Evolutionary conservation across 2,329 filamentous ascomycete genomes (phyloP).

Genomic region (Beauveria medogensis): DNA sequence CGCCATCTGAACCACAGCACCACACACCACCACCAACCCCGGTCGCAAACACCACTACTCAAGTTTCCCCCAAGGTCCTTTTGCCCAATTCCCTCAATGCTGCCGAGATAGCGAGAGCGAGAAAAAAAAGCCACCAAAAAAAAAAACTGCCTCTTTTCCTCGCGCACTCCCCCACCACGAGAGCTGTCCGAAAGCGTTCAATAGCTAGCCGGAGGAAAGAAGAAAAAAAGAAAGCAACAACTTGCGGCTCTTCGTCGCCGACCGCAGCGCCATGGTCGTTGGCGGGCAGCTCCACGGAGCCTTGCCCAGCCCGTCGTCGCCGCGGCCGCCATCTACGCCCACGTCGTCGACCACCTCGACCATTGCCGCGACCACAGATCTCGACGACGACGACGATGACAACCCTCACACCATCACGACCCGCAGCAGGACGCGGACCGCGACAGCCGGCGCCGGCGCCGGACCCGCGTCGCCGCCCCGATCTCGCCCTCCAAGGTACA

Average conservation of each 20-base stretch:
- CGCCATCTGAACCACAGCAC: background rate
- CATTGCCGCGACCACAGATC: background rate
- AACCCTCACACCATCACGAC: no score
- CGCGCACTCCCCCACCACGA: background rate
- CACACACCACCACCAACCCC: background rate
- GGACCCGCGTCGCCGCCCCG: background rate
- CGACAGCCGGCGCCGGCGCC: background rate
- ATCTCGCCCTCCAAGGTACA: no score
- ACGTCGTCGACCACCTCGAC: background rate
- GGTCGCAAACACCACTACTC: background rate
- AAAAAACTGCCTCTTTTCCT: background rate
- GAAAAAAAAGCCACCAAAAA: background rate
- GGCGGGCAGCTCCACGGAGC: conserved; percentile 7
- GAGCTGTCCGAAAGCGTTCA: background rate
- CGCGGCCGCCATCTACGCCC: conserved; percentile 1
- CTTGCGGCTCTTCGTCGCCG: no score
- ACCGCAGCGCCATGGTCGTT: background rate
- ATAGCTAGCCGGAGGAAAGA: no score
- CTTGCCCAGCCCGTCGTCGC: conserved; percentile 9
- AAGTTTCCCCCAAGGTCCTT: background rate
- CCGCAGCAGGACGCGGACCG: background rate
- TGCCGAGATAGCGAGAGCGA: background rate
- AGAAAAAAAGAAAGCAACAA: no score
- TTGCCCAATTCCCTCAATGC: conserved; percentile 4
- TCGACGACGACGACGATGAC: background rate